Evolutionary conservation across 345 rosid genomes (phyloP).

Genomic region (Eucalyptus sp.): DNA sequence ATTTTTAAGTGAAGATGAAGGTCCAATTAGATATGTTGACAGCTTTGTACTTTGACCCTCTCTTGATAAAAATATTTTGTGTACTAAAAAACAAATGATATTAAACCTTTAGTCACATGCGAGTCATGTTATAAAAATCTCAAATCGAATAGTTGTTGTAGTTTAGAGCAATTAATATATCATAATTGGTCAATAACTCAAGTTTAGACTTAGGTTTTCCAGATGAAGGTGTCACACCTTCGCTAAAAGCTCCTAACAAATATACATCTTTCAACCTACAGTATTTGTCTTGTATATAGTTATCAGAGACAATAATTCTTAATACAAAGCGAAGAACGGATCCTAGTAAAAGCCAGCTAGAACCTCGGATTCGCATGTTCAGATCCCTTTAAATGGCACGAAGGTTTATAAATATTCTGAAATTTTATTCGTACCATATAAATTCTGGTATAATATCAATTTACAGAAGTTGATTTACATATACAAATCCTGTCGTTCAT

Average conservation of each 20-base stretch:
- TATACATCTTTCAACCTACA: not conserved
- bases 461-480: not conserved
- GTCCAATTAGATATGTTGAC: too few species aligned
- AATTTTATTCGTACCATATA: not conserved
- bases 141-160: not conserved
- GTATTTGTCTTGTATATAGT: not conserved
- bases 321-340: not conserved
- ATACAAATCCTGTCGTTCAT: not conserved
- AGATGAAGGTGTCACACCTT: not conserved
- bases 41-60: too few species aligned
- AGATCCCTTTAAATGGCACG: not conserved
- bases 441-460: not conserved
- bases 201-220: not conserved
- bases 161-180: not conserved
- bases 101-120: not conserved
- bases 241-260: not conserved
- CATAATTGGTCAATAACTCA: not conserved
- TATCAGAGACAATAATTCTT: not conserved
- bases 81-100: too few species aligned
- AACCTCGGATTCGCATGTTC: not conserved
- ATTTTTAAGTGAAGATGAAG: too few species aligned
- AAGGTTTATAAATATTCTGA: not conserved
- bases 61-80: too few species aligned
- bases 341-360: not conserved
- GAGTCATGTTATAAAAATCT: not conserved